Percentiles rank a stretch among this genome's conserved stretches.
phyloP scores from a whole-genome alignment of 2,329 filamentous ascomycete genomes.

The Fusarium keratoplasticum region DNA sequence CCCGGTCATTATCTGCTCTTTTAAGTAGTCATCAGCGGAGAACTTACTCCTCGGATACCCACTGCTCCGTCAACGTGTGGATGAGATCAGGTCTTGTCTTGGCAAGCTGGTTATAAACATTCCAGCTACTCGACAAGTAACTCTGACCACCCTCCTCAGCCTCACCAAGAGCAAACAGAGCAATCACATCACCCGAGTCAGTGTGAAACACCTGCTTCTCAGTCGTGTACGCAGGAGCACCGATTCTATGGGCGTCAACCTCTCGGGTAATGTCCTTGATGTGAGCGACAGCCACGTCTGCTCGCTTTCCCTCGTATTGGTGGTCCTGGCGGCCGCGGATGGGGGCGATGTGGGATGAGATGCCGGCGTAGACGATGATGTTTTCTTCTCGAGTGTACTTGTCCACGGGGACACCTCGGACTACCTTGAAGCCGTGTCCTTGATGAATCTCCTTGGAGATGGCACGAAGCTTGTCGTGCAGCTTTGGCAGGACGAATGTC shows the following conservation, averaged over 20 bases:
- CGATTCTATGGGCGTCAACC: neutral
- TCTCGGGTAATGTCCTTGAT: slow-evolving; percentile 52
- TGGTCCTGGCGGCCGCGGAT: slow-evolving; percentile 64
- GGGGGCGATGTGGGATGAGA: slow-evolving; percentile 67
- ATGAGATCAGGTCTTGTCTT: slow-evolving; percentile 69
- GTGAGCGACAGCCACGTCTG: slow-evolving; percentile 63
- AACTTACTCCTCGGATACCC: slow-evolving; percentile 56
- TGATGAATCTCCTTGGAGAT: slow-evolving; percentile 65
- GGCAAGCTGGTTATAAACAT: slow-evolving; percentile 73
- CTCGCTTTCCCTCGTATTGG: slow-evolving; percentile 55
- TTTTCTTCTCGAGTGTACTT: slow-evolving; percentile 66
- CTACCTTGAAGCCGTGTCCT: slow-evolving; percentile 69
- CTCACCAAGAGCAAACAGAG: slow-evolving; percentile 66
- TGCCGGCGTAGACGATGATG: slow-evolving; percentile 67
- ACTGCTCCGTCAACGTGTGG: slow-evolving; percentile 64
- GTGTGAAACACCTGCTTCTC: slow-evolving; percentile 21
- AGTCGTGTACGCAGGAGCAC: slow-evolving; percentile 3
- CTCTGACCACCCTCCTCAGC: slow-evolving; percentile 66
- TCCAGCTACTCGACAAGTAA: slow-evolving; percentile 67
- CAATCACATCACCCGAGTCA: slow-evolving; percentile 64
- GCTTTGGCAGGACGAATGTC: slow-evolving; percentile 28
- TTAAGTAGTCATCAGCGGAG: neutral
- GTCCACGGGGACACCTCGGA: slow-evolving; percentile 66
- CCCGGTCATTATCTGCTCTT: neutral
- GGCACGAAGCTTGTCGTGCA: slow-evolving; percentile 56